Conservation (phyloP, 495 filamentous ascomycete genomes). For the Penicillium arizonense region DNA sequence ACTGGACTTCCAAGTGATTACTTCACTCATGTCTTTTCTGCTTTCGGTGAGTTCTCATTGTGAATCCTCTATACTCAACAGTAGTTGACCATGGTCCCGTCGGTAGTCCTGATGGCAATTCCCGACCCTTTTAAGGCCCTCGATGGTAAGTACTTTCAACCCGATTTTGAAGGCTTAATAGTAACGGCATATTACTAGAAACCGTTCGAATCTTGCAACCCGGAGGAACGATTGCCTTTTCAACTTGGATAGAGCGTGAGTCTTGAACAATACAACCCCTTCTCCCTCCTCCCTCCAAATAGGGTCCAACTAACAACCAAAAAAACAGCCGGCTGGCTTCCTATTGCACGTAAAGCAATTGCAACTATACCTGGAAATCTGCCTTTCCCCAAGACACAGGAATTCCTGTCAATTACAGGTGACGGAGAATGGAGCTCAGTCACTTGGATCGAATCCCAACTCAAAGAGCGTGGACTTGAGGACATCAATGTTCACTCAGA, state of each 20-base stretch:
- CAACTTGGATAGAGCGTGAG: conserved; percentile 38
- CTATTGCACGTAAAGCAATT: conserved; percentile 24
- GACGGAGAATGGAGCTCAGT: conserved; percentile 33
- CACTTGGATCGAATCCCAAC: conserved; percentile 27
- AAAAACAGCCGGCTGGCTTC: conserved; percentile 29
- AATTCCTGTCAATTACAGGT: conserved; percentile 20
- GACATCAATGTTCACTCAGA: conserved; percentile 27
- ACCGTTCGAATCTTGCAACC: conserved; percentile 35
- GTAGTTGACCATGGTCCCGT: background rate
- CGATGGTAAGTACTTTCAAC: conserved; percentile 21
- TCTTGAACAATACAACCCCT: background rate
- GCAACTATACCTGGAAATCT: conserved; percentile 26
- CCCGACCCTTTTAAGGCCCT: conserved; percentile 24
- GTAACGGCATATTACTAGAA: conserved; percentile 18
- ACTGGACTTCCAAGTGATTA: conserved; percentile 24
- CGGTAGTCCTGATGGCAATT: conserved; percentile 27
- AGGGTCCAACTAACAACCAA: conserved; percentile 3
- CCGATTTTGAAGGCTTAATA: background rate
- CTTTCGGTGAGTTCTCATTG: conserved; percentile 29
- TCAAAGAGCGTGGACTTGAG: conserved; percentile 29
- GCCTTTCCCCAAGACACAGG: conserved; percentile 24
- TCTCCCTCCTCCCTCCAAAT: too few species aligned
- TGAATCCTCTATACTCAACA: background rate
- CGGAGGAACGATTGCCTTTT: conserved; percentile 32
- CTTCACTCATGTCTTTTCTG: conserved; percentile 34